A percentile compares a stretch with the other conserved stretches of the same genome.
These are phyloP conservation scores for Setaria viridis DNA, from an alignment of 202 grass and related monocot species.

Conservation along the genomic window DNA sequence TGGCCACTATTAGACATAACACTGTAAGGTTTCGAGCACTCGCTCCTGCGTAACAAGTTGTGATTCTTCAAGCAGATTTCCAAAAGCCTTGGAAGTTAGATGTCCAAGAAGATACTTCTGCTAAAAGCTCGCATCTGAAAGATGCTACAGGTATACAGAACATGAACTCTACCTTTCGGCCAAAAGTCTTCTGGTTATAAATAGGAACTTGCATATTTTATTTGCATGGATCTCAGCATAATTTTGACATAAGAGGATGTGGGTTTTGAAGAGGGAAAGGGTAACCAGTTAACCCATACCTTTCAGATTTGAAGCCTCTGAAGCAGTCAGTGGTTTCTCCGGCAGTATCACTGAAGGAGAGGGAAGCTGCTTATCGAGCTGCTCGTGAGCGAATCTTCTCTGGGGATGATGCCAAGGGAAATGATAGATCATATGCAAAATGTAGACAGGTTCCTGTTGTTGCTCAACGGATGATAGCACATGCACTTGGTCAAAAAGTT, in stretches of 20 bases:
- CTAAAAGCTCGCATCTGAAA: constrained; percentile 45
- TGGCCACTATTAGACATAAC: neutral
- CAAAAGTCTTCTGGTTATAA: neutral
- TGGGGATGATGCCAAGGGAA: constrained; percentile 41
- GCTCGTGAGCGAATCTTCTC: constrained; percentile 84
- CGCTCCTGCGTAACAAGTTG: neutral
- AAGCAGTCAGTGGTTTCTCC: constrained; percentile 41
- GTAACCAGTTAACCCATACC: neutral
- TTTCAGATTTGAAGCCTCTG: constrained; percentile 60
- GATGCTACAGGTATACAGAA: constrained; percentile 41
- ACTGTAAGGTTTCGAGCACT: neutral
- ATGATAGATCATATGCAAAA: constrained; percentile 45
- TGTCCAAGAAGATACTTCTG: constrained; percentile 17
- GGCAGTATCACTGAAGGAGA: constrained; percentile 66
- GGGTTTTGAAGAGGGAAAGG: neutral
- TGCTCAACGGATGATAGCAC: constrained; percentile 88
- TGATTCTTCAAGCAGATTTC: constrained; percentile 39
- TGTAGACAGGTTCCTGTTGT: constrained; percentile 65
- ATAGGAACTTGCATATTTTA: neutral
- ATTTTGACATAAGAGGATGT: neutral
- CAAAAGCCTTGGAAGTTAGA: constrained; percentile 24
- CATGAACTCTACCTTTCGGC: constrained; percentile 19
- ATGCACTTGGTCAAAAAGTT: constrained; percentile 83
- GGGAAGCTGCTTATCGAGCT: constrained; percentile 82
- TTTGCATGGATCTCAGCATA: constrained; percentile 9